Conservation (phyloP, 139 green algal species). For the Chlamydomonas eustigma region DNA sequence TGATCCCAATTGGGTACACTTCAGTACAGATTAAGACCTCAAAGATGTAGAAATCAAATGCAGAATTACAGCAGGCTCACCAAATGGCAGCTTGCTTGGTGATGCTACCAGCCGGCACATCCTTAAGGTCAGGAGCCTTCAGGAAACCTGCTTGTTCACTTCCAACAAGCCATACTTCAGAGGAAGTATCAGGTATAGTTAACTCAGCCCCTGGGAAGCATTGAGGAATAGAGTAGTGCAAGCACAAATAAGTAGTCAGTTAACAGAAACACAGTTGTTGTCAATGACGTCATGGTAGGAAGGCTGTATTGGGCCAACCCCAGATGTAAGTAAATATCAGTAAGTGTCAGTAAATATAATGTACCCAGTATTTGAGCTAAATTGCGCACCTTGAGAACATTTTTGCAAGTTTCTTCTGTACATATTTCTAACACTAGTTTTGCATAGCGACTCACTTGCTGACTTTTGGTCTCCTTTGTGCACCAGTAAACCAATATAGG, state of each 20-base stretch:
- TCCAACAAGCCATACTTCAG: conserved; percentile 33
- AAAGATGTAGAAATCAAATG: too few relatives aligned
- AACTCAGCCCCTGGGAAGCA: background rate
- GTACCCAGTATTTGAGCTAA: too few relatives aligned
- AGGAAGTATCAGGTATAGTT: background rate
- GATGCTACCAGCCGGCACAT: conserved; percentile 25
- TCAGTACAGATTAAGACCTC: too few relatives aligned
- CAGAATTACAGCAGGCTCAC: too few relatives aligned
- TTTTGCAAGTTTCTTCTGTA: too few relatives aligned
- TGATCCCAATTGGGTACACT: too few relatives aligned
- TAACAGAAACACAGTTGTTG: background rate
- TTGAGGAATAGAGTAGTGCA: too few relatives aligned
- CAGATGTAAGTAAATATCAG: background rate
- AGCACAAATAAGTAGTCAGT: background rate
- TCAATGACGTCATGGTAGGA: too few relatives aligned
- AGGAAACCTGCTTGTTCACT: conserved; percentile 4
- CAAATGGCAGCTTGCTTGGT: conserved; percentile 36
- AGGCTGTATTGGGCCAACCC: background rate
- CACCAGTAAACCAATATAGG: conserved; percentile 39
- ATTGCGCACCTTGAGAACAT: too few relatives aligned
- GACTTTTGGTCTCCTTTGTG: conserved; percentile 50
- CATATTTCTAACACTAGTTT: too few relatives aligned
- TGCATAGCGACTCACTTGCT: too few relatives aligned
- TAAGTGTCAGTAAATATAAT: background rate
- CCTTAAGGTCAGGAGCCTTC: conserved; percentile 3